These are phyloP conservation scores for Phanerodontia chrysosporium DNA, from an alignment of 768 basidiomycete species.

Conservation along the genomic window DNA sequence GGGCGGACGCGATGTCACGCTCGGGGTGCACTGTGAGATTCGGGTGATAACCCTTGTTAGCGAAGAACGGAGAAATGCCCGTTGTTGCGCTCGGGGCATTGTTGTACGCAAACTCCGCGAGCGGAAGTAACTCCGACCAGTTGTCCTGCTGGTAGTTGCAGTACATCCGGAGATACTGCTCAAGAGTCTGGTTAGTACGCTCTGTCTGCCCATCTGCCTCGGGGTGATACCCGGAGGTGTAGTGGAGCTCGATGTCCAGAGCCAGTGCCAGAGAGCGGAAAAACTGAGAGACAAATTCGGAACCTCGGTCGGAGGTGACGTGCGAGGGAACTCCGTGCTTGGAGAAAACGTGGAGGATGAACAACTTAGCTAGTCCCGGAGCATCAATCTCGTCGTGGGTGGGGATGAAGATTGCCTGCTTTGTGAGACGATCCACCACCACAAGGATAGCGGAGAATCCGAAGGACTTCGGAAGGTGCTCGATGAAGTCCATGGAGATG, in stretches of 20 bases:
- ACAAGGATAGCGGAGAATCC: slow-evolving; percentile 19
- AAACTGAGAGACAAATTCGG: slow-evolving; percentile 28
- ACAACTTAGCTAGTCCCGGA: slow-evolving; percentile 10
- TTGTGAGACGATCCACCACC: slow-evolving; percentile 7
- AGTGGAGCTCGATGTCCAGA: slow-evolving; percentile 16
- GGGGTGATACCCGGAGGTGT: slow-evolving; percentile 33
- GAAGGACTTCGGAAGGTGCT: slow-evolving; percentile 16
- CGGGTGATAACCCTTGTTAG: slow-evolving; percentile 20
- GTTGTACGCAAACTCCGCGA: slow-evolving; percentile 33
- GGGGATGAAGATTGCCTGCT: slow-evolving; percentile 12
- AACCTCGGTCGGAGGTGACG: slow-evolving; percentile 32
- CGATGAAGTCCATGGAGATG: slow-evolving; percentile 22
- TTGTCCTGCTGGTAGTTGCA: slow-evolving; percentile 26
- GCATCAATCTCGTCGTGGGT: slow-evolving; percentile 11
- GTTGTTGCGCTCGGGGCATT: slow-evolving; percentile 23
- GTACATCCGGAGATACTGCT: slow-evolving; percentile 29
- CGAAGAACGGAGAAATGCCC: slow-evolving; percentile 23
- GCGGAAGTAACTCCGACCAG: slow-evolving; percentile 26
- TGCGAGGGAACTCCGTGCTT: slow-evolving; percentile 11
- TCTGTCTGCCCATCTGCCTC: slow-evolving; percentile 38
- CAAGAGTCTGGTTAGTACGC: slow-evolving; percentile 29
- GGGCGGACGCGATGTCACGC: not conserved
- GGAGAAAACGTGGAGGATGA: slow-evolving; percentile 15
- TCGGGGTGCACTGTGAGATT: not conserved
- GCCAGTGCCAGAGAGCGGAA: slow-evolving; percentile 20